Evolutionary conservation across 2,329 filamentous ascomycete genomes (phyloP).

Genomic region (Fusarium sp.): DNA sequence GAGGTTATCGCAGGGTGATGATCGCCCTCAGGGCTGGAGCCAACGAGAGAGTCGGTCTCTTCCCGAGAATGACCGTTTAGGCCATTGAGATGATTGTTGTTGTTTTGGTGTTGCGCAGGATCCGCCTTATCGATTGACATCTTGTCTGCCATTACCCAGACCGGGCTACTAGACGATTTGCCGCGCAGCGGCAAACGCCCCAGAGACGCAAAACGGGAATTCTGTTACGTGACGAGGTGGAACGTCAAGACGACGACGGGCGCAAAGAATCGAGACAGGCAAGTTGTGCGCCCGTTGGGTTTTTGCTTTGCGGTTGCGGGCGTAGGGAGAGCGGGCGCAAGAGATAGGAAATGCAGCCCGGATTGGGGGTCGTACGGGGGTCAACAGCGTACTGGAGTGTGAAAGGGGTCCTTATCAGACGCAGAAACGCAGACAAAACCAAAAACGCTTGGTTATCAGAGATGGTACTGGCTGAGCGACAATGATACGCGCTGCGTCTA

Average conservation of each 20-base stretch:
- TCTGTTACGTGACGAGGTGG: slow-evolving; percentile 48
- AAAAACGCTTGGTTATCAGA: slow-evolving; percentile 29
- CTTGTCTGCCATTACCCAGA: slow-evolving; percentile 67
- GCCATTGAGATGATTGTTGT: slow-evolving; percentile 46
- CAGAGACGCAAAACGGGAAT: slow-evolving; percentile 48
- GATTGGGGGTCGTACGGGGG: slow-evolving; percentile 45
- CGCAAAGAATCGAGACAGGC: slow-evolving; percentile 41
- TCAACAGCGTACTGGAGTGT: slow-evolving; percentile 27
- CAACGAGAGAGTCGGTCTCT: slow-evolving; percentile 69
- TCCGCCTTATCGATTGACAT: slow-evolving; percentile 72
- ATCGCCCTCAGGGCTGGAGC: slow-evolving; percentile 69
- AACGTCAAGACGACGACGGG: slow-evolving; percentile 44
- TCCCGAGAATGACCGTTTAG: slow-evolving; percentile 57
- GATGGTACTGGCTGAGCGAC: slow-evolving; percentile 22
- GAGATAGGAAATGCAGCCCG: slow-evolving; percentile 39
- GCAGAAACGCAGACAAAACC: slow-evolving; percentile 17
- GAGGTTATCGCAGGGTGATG: slow-evolving; percentile 47
- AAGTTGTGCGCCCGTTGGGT: slow-evolving; percentile 49
- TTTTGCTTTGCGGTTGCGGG: slow-evolving; percentile 51
- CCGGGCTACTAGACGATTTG: slow-evolving; percentile 46
- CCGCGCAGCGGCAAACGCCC: slow-evolving; percentile 51
- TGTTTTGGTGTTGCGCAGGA: slow-evolving; percentile 41
- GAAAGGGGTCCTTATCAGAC: slow-evolving; percentile 17
- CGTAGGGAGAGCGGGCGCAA: slow-evolving; percentile 50
- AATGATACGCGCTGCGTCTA: slow-evolving; percentile 39